Percentiles rank a stretch among this genome's conserved stretches.
Conservation (phyloP, 805 yeast genomes). For the Cyberlindnera xishuangbannaensis region DNA sequence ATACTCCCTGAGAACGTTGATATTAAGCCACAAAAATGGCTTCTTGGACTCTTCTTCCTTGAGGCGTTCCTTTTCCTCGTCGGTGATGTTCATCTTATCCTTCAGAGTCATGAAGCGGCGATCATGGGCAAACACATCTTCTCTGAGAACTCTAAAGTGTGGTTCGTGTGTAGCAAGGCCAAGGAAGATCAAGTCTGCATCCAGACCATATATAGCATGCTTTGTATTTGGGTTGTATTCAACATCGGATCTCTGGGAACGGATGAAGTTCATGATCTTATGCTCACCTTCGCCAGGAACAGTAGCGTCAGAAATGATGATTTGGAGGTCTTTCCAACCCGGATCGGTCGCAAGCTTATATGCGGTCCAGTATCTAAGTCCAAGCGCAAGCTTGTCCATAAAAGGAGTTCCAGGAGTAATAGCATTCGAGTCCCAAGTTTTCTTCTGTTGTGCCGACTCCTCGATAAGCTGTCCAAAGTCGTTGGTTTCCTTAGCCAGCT, state of each 20-base stretch:
- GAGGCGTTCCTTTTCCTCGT: constrained; percentile 41
- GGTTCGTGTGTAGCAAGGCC: constrained; percentile 98
- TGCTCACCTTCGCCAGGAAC: constrained; percentile 99
- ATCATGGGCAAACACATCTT: constrained; percentile 85
- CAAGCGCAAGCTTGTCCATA: constrained; percentile 81
- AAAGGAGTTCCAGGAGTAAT: constrained; percentile 97
- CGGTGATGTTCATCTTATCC: constrained; percentile 53
- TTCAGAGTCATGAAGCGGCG: constrained; percentile 35
- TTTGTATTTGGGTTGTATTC: constrained; percentile 86
- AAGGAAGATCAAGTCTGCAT: constrained; percentile 94
- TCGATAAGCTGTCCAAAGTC: constrained; percentile 62
- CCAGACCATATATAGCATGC: constrained; percentile 96
- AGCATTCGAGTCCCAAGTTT: constrained; percentile 83
- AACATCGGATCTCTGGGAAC: constrained; percentile 84
- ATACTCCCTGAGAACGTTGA: constrained; percentile 82
- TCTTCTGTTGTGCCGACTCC: constrained; percentile 63
- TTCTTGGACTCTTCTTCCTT: constrained; percentile 41
- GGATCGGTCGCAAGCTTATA: constrained; percentile 83
- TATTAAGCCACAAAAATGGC: constrained; percentile 93
- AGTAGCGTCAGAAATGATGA: constrained; percentile 86
- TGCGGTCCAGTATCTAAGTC: constrained; percentile 81
- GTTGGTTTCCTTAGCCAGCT: constrained; percentile 29
- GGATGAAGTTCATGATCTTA: constrained; percentile 91
- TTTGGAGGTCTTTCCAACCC: constrained; percentile 73
- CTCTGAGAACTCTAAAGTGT: constrained; percentile 87